Base-by-base conservation (phyloP, 179 eudicot genomes). In the Gypsophila paniculata region DNA sequence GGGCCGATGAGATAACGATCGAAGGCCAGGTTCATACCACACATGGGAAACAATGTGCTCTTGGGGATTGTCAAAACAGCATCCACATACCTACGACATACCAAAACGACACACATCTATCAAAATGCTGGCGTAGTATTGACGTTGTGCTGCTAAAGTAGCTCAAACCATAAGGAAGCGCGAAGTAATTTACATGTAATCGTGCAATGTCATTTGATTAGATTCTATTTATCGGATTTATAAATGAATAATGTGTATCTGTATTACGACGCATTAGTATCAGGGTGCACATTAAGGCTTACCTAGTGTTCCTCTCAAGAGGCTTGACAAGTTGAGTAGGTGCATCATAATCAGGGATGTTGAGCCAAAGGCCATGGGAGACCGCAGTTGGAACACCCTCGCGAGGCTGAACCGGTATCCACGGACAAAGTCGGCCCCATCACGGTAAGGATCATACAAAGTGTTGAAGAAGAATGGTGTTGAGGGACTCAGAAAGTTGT, bases 281-380 rank as follows among this genome's bases (percentile, higher is more conserved):
- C 13, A 48, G 52, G 17, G 15, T 8, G 14, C 3, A 52, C 42
- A 29, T 52, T 12, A 39, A 29, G 29, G 8, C 61, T 25, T 61
- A 90, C 94, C 90, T 89, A 12, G 88, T 85, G 85, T 93, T 93
- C 67, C 96, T 85, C 76, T 93, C 98, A 10, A 76, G 92, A 52
- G 98, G 98, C 87, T 93, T 93, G 73, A 93, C 98, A 52, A 93
- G 97, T 72, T 93, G 98, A 5, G 98, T 93, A 4, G 98, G 98
- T 1, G 97, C 97, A 58, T 93, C 98, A 21, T 93, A 93, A 77
- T 93, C 98, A 12, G 98, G 98, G 73, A 93, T 91, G 80, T 93
- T 93, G 65, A 93, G 88, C 98, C 98, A 93, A 7, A 91, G 90
- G 63, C 98, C 98, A 61, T 93, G 98, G 58, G 98, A 92, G 26